phyloP scores from a whole-genome alignment of 2,329 filamentous ascomycete genomes.

The Neofusicoccum sp. region DNA sequence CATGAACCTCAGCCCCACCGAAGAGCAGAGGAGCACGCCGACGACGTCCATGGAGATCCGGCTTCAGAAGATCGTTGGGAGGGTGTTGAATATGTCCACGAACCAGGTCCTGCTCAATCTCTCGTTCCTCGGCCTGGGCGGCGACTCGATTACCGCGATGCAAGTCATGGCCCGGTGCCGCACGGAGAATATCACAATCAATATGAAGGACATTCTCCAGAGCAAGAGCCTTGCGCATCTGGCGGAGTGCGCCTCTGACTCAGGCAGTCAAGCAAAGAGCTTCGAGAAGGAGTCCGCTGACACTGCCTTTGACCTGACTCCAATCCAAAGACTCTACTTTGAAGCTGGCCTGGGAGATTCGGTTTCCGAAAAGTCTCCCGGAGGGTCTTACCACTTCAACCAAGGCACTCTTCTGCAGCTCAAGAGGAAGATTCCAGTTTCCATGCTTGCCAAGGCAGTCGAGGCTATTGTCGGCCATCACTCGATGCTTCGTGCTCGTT shows the following conservation, averaged over 20 bases:
- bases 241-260: background rate
- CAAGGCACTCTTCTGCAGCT: slow-evolving; percentile 34
- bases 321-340: slow-evolving; percentile 34
- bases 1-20: slow-evolving; percentile 31
- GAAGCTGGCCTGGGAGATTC: slow-evolving; percentile 30
- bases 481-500: slow-evolving; percentile 36
- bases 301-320: slow-evolving; percentile 30
- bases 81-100: slow-evolving; percentile 17
- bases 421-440: slow-evolving; percentile 25
- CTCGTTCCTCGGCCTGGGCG: slow-evolving; percentile 41
- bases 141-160: slow-evolving; percentile 32
- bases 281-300: slow-evolving; percentile 27
- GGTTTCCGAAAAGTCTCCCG: background rate
- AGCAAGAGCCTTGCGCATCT: slow-evolving; percentile 3
- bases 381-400: slow-evolving; percentile 32
- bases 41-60: background rate
- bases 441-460: slow-evolving; percentile 29
- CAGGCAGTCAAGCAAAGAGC: background rate
- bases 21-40: slow-evolving; percentile 28
- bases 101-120: slow-evolving; percentile 33
- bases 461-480: slow-evolving; percentile 30
- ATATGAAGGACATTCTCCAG: background rate
- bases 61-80: slow-evolving; percentile 26
- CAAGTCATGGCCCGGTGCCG: background rate
- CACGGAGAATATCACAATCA: slow-evolving; percentile 19